Conservation (phyloP, 1,284 basidiomycete genomes). For the Cutaneotrichosporon cyanovorans region DNA sequence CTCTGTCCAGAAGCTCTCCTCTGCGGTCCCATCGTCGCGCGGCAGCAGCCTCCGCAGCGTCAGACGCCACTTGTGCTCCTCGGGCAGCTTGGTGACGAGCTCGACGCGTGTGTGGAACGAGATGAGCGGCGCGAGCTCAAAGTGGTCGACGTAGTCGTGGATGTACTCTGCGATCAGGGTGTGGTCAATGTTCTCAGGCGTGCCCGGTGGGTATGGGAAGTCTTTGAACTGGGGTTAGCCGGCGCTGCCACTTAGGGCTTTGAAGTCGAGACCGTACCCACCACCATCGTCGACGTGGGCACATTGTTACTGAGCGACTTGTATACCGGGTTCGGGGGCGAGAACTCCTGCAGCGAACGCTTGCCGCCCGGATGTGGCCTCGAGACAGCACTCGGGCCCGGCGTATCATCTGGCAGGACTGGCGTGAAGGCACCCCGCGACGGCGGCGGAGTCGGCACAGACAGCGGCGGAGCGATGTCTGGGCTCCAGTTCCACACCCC, state of each 20-base stretch:
- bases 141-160: slow-evolving; percentile 42
- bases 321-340: slow-evolving; percentile 49
- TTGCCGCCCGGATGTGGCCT: slow-evolving; percentile 16
- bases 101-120: slow-evolving; percentile 53
- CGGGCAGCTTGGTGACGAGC: slow-evolving; percentile 29
- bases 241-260: too few relatives aligned
- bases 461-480: slow-evolving; percentile 40
- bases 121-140: slow-evolving; percentile 45
- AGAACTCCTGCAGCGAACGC: slow-evolving; percentile 22
- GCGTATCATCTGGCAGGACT: slow-evolving; percentile 24
- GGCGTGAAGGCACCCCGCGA: slow-evolving; percentile 47
- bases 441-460: slow-evolving; percentile 47
- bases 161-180: slow-evolving; percentile 23
- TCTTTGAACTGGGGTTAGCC: slow-evolving; percentile 22
- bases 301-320: slow-evolving; percentile 48
- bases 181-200: slow-evolving; percentile 22
- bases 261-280: slow-evolving; percentile 2
- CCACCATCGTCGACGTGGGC: slow-evolving; percentile 39
- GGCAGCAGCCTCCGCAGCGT: slow-evolving; percentile 44
- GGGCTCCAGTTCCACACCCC: slow-evolving; percentile 51
- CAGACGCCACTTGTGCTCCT: slow-evolving; percentile 16
- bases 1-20: slow-evolving; percentile 31
- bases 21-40: slow-evolving; percentile 34
- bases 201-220: slow-evolving; percentile 22
- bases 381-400: too few relatives aligned